Base-by-base conservation (phyloP, 2,329 filamentous ascomycete genomes). In the Ceratocystis cacaofunesta region DNA sequence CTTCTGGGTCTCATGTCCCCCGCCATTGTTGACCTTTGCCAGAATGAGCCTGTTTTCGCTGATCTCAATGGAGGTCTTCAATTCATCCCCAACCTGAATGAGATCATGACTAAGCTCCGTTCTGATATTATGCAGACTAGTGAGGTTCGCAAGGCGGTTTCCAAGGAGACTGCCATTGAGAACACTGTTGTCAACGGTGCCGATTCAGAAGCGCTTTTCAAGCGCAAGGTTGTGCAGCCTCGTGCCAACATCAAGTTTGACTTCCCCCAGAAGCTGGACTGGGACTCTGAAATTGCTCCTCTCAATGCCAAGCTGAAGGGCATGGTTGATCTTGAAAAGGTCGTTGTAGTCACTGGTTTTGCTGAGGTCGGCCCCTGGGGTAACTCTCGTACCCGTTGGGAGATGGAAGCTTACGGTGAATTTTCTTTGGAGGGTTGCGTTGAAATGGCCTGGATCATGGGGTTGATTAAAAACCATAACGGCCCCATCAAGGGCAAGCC, bases 361-460 rank as follows among this genome's bases (percentile, higher is more conserved):
- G 85, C 94, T 65, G 94, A 99, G 75, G 85, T 96, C 68, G 92
- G 94, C 61, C 94, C 94, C 6, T 99, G 94, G 95, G 94, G 94
- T 80, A 99, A 97, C 80, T 92, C 94, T 2, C 86, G 94, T 72
- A 99, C 94, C 58, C 86, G 94, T 68, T 99, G 94, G 94, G 94
- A 99, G 79, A 99, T 99, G 92, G 94, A 99, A 76, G 92, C 94
- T 1, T 86, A 92, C 70, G 94, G 94, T 73, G 84, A 96, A 73
- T 99, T 99, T 79, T 97, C 94, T 7, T 84, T 99, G 15, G 95
- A 99, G 76, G 94, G 94, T 36, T 97, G 94, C 72, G 88, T 99
- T 68, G 94, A 99, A 77, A 99, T 99, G 94, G 92, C 94, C 41
- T 99, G 94, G 94, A 90, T 99, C 76, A 99, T 97, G 92, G 94